phyloP scores from a whole-genome alignment of 106 monocot genomes.

The Allium fistulosum region DNA sequence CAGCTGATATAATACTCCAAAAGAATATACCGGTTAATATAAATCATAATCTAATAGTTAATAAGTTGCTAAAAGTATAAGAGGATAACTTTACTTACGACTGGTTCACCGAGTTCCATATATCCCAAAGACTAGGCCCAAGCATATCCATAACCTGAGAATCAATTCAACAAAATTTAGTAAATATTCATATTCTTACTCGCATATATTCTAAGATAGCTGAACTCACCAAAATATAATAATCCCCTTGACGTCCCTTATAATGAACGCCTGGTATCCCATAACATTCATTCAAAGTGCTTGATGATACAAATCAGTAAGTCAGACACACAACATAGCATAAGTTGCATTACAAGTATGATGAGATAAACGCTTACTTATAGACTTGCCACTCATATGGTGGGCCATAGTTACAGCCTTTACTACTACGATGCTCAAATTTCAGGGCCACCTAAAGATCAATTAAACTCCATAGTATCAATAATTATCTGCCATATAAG shows the following conservation, averaged over 20 bases:
- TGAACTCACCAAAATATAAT: constrained; percentile 79
- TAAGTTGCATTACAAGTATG: background rate
- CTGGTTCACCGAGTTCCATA: constrained; percentile 91
- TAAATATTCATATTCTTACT: too few relatives aligned
- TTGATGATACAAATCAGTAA: constrained; percentile 12
- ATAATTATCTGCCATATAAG: background rate
- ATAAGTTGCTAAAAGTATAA: background rate
- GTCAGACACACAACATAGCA: constrained; percentile 2
- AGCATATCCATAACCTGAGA: constrained; percentile 94
- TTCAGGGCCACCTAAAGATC: constrained; percentile 68
- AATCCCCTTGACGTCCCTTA: constrained; percentile 96
- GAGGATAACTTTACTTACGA: constrained; percentile 37
- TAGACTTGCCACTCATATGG: constrained; percentile 97
- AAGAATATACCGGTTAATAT: too few relatives aligned
- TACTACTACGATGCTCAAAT: constrained; percentile 83
- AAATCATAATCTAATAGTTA: too few relatives aligned
- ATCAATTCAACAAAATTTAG: background rate
- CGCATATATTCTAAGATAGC: background rate
- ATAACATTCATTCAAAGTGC: constrained; percentile 93
- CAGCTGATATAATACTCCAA: too few relatives aligned
- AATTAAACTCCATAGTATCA: background rate
- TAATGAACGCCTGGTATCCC: constrained; percentile 88
- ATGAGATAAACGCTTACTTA: constrained; percentile 38
- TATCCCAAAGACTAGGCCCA: constrained; percentile 94
- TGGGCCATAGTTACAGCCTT: constrained; percentile 89